A percentile compares a stretch with the other conserved stretches of the same genome.
Conservation (phyloP, 768 basidiomycete species). For the Mycena rosella region DNA sequence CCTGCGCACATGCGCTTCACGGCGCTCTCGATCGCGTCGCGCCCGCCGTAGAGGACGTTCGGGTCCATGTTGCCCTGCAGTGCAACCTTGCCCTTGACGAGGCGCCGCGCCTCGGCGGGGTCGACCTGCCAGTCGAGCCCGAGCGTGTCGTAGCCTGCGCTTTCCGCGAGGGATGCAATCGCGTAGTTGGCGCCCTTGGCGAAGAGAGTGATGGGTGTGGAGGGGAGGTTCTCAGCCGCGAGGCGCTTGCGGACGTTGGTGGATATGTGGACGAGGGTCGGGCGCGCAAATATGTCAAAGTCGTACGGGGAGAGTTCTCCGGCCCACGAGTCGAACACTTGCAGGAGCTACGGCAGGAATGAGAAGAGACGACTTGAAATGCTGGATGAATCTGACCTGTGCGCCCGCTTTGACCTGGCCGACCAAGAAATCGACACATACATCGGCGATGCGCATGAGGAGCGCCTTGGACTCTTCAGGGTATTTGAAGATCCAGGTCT, state of each 20-base stretch:
- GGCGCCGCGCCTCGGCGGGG: constrained; percentile 73
- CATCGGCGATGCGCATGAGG: constrained; percentile 83
- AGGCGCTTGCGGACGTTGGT: constrained; percentile 74
- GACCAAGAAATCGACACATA: constrained; percentile 91
- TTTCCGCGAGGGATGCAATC: constrained; percentile 68
- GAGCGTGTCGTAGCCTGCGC: constrained; percentile 86
- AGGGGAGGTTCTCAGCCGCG: constrained; percentile 61
- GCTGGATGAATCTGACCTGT: constrained; percentile 69
- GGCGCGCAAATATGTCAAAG: constrained; percentile 87
- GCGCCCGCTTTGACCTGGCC: constrained; percentile 96
- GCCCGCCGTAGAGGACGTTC: constrained; percentile 85
- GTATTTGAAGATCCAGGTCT: constrained; percentile 94
- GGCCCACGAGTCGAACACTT: constrained; percentile 98
- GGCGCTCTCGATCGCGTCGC: constrained; percentile 85
- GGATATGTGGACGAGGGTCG: constrained; percentile 81
- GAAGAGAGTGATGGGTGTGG: constrained; percentile 90
- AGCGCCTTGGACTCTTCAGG: constrained; percentile 87
- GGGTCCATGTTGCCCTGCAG: constrained; percentile 98
- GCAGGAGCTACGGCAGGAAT: constrained; percentile 74
- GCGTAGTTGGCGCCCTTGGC: constrained; percentile 93
- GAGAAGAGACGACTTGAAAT: constrained; percentile 4
- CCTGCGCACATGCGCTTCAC: constrained; percentile 85
- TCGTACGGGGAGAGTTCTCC: constrained; percentile 92
- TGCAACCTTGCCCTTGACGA: constrained; percentile 72
- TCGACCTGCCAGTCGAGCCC: constrained; percentile 94